Evolutionary conservation across 352 stramenopile genomes (phyloP).

Genomic region (Phytophthora hibernalis): DNA sequence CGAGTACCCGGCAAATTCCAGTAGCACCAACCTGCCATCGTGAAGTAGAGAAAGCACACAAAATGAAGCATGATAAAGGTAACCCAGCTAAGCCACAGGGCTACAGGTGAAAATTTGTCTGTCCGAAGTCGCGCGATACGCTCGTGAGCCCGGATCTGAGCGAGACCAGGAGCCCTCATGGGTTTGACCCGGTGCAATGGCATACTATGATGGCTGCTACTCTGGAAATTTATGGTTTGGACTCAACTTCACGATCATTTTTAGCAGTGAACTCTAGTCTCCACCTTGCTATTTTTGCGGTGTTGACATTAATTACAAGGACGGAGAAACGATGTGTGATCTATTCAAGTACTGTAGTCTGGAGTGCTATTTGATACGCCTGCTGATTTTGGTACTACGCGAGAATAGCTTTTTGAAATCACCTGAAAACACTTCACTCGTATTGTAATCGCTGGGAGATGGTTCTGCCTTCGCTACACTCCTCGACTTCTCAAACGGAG

Average conservation of each 20-base stretch:
- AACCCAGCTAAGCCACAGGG: constrained; percentile 24
- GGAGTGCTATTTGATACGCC: too few species aligned
- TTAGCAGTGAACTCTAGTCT: neutral
- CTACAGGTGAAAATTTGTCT: constrained; percentile 24
- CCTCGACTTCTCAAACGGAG: constrained; percentile 3
- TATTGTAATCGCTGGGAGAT: neutral
- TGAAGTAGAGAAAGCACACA: constrained; percentile 40
- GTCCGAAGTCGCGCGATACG: constrained; percentile 8
- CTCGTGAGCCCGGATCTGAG: constrained; percentile 22
- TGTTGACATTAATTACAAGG: too few species aligned
- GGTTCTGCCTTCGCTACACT: neutral
- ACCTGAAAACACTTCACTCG: neutral
- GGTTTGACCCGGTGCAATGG: constrained; percentile 5
- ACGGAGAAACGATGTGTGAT: too few species aligned
- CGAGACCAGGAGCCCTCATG: constrained; percentile 1
- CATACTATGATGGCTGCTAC: constrained; percentile 9
- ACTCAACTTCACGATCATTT: neutral
- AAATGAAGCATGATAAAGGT: constrained; percentile 34
- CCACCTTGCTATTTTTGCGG: too few species aligned
- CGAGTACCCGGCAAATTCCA: constrained; percentile 36
- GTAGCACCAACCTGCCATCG: constrained; percentile 27
- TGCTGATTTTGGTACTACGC: neutral
- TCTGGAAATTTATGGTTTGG: neutral
- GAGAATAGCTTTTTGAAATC: neutral
- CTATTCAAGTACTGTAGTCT: too few species aligned